A percentile compares a stretch with the other conserved stretches of the same genome.
These are phyloP conservation scores for Papiliotrema fonsecae DNA, from an alignment of 1,284 basidiomycete genomes.

Conservation along the genomic window DNA sequence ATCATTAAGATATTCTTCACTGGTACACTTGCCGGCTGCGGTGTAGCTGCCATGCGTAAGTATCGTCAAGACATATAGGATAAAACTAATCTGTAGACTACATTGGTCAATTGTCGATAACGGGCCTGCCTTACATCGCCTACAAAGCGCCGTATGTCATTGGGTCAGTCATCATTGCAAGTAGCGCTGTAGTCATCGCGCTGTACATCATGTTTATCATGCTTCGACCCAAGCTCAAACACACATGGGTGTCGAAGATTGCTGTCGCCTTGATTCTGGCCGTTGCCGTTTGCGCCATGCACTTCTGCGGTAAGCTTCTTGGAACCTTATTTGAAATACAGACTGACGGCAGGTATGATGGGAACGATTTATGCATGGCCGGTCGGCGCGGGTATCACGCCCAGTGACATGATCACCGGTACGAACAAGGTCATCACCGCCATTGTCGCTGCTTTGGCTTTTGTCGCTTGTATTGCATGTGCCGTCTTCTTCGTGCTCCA, in stretches of 20 bases:
- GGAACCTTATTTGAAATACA: too few relatives aligned
- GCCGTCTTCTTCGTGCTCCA: conserved; percentile 45
- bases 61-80: conserved; percentile 4
- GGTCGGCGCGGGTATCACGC: conserved; percentile 13
- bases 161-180: conserved; percentile 49
- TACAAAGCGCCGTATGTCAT: conserved; percentile 47
- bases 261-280: conserved; percentile 47
- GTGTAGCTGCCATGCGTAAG: conserved; percentile 51
- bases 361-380: conserved; percentile 44
- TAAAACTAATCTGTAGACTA: conserved; percentile 40
- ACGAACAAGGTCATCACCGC: conserved; percentile 46
- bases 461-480: conserved; percentile 47
- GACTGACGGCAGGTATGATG: conserved; percentile 29
- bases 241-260: conserved; percentile 48
- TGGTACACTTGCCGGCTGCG: conserved; percentile 48
- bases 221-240: conserved; percentile 50
- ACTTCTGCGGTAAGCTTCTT: conserved; percentile 36
- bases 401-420: conserved; percentile 21
- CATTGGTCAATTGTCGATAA: conserved; percentile 50
- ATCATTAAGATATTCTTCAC: conserved; percentile 47
- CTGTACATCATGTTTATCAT: conserved; percentile 53
- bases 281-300: conserved; percentile 47
- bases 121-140: conserved; percentile 46
- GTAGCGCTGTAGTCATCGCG: conserved; percentile 46
- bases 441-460: conserved; percentile 48